Percentiles rank a stretch among this genome's conserved stretches.
These are phyloP conservation scores for Phyllosticta ampelicida DNA, from an alignment of 2,329 filamentous ascomycete genomes.

Conservation along the genomic window DNA sequence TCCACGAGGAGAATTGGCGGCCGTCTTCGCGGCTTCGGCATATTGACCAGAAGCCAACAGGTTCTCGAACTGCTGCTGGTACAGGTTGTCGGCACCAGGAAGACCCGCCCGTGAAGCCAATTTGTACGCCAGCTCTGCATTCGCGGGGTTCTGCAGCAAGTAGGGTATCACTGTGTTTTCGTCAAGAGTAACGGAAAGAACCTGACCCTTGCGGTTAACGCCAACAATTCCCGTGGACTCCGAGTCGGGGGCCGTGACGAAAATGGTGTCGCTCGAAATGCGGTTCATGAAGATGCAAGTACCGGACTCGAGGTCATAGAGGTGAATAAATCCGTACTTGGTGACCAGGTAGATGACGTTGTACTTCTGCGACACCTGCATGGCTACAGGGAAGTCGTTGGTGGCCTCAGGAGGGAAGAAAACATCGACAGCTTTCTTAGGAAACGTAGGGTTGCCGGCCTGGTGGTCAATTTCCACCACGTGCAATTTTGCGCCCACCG, in stretches of 20 bases:
- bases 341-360: conserved; percentile 95
- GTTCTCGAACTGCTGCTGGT: conserved; percentile 85
- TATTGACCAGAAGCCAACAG: conserved; percentile 72
- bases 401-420: conserved; percentile 94
- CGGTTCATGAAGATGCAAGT: conserved; percentile 99
- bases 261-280: conserved; percentile 98
- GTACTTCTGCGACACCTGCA: conserved; percentile 95
- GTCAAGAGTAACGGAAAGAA: conserved; percentile 86
- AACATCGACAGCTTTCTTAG: conserved; percentile 94
- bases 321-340: conserved; percentile 97
- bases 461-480: conserved; percentile 96
- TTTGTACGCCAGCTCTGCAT: conserved; percentile 88
- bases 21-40: conserved; percentile 84
- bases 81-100: conserved; percentile 87
- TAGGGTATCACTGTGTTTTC: conserved; percentile 88
- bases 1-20: conserved; percentile 89
- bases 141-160: conserved; percentile 90
- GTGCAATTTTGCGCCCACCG: conserved; percentile 86
- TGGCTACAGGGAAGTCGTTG: conserved; percentile 95
- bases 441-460: conserved; percentile 76
- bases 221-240: conserved; percentile 82
- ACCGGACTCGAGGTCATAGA: conserved; percentile 94
- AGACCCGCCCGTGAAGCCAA: conserved; percentile 89
- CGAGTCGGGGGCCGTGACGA: conserved; percentile 77
- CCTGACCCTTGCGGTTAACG: conserved; percentile 96